These are phyloP conservation scores for Penicillium sp. DNA, from an alignment of 2,329 filamentous ascomycete species.

Conservation along the genomic window DNA sequence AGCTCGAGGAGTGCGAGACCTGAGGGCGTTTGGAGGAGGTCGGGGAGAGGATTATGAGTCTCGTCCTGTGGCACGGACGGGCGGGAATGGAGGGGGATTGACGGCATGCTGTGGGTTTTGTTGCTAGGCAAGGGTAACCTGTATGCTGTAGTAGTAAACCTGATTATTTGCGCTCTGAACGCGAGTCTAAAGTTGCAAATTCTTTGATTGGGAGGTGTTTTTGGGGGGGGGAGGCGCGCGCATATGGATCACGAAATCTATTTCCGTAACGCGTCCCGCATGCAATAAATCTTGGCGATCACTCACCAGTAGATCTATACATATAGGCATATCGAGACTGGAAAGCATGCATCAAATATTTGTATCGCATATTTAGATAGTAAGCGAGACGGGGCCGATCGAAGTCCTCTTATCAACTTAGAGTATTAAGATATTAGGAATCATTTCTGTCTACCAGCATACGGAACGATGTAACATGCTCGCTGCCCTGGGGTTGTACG, in stretches of 20 bases:
- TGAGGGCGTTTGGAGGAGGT: slow-evolving; percentile 84
- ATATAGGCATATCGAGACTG: not conserved
- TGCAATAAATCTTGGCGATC: not conserved
- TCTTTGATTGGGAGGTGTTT: not conserved
- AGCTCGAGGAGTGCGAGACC: slow-evolving; percentile 90
- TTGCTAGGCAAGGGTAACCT: not conserved
- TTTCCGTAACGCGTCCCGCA: slow-evolving; percentile 9
- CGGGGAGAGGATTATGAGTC: slow-evolving; percentile 68
- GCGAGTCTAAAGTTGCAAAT: not conserved
- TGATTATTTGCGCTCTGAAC: not conserved
- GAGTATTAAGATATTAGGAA: not conserved
- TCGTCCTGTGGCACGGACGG: slow-evolving; percentile 19
- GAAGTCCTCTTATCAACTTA: not conserved
- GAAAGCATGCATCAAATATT: not conserved
- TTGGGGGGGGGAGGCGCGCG: not conserved
- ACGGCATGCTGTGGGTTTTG: slow-evolving; percentile 41
- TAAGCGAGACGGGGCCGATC: not conserved
- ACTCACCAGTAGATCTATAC: not conserved
- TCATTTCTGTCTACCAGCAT: not conserved
- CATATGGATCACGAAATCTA: slow-evolving; percentile 1
- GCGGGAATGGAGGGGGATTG: slow-evolving; percentile 44
- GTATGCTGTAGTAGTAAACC: not conserved
- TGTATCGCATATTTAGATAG: not conserved
- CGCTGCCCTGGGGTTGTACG: not conserved
- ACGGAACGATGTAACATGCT: not conserved